A percentile compares a stretch with the other conserved stretches of the same genome.
phyloP scores from a whole-genome alignment of 345 rosid genomes.

The Aegle marmelos region DNA sequence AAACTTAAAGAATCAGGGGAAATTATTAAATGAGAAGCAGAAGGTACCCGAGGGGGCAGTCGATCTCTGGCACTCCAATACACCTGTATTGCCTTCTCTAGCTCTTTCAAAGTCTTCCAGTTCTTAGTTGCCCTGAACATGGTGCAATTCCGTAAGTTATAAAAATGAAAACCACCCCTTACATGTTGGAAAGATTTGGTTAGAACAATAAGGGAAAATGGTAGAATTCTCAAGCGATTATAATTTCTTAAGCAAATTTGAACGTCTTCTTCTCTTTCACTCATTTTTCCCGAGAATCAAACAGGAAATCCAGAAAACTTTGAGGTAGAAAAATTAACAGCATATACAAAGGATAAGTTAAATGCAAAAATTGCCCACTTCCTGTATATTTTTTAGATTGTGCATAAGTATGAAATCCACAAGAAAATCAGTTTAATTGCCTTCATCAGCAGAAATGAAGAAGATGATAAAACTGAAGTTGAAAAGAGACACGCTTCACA shows the following conservation, averaged over 20 bases:
- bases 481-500: neutral
- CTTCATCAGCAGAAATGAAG: neutral
- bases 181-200: neutral
- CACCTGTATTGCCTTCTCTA: conserved; percentile 78
- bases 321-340: neutral
- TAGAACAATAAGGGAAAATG: neutral
- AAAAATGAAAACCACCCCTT: neutral
- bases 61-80: conserved; percentile 82
- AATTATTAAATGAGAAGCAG: neutral
- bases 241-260: neutral
- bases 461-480: neutral
- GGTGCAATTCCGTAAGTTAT: neutral
- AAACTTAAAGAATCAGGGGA: neutral
- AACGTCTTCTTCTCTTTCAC: neutral
- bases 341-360: neutral
- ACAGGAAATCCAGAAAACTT: neutral
- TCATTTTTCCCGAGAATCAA: neutral
- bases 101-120: conserved; percentile 86
- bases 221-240: neutral
- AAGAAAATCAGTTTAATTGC: neutral
- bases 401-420: neutral
- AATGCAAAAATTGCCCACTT: neutral
- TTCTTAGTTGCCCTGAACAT: conserved; percentile 69
- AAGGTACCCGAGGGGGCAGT: conserved; percentile 80
- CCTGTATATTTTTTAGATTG: neutral